Conservation (phyloP, 164 flowering plant species). For the Aristolochia fimbriata region DNA sequence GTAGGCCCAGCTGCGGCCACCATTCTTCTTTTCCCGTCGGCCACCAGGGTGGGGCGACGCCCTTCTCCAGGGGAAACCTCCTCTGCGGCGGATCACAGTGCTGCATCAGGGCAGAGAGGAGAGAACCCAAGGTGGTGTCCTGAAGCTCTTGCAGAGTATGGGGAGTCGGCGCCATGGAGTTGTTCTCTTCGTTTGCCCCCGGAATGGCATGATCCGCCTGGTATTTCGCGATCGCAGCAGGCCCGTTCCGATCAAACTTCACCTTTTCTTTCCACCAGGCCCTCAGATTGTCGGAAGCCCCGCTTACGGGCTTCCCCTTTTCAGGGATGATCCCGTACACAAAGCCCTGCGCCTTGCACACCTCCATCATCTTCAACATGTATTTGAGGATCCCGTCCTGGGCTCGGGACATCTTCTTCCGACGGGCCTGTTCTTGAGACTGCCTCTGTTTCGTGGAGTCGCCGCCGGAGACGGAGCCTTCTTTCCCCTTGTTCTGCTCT, state of each 20-base stretch:
- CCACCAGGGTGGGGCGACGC: conserved; percentile 78
- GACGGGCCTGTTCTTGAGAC: conserved; percentile 67
- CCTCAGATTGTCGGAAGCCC: conserved; percentile 78
- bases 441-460: conserved; percentile 38
- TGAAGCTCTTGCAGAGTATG: conserved; percentile 60
- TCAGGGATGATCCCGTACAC: conserved; percentile 88
- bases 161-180: conserved; percentile 22
- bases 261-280: conserved; percentile 96
- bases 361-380: conserved; percentile 91
- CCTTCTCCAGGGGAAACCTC: conserved; percentile 60
- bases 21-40: conserved; percentile 59
- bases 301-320: conserved; percentile 88
- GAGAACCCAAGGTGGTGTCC: conserved; percentile 67
- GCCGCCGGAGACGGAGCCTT: conserved; percentile 11
- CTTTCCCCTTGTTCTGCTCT: conserved; percentile 42
- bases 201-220: conserved; percentile 11
- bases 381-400: conserved; percentile 82
- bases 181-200: conserved; percentile 27
- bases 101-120: conserved; percentile 65
- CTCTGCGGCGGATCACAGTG: conserved; percentile 80
- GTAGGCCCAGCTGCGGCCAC: conserved; percentile 54
- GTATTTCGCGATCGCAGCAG: conserved; percentile 6
- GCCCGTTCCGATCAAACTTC: conserved; percentile 64
- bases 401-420: conserved; percentile 87
- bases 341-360: conserved; percentile 84